phyloP scores from a whole-genome alignment of 75 land plant species.

The Chamaecyparis obtusa region DNA sequence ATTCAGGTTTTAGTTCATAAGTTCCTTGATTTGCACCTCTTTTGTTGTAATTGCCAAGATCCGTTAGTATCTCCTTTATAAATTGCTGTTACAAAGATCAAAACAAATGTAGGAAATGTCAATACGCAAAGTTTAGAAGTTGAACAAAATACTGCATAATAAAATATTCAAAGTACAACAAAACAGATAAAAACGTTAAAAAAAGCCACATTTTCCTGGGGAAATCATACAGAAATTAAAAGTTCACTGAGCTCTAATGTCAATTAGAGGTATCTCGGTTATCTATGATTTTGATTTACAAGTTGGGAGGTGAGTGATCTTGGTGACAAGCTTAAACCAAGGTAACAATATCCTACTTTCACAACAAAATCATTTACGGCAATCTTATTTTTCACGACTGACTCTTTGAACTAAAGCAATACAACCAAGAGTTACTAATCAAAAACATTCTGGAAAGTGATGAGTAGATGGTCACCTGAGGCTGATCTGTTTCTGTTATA shows the following conservation, averaged over 20 bases:
- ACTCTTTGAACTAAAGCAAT: neutral
- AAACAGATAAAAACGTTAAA: no score
- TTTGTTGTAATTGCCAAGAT: constrained; percentile 94
- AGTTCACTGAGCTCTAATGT: neutral
- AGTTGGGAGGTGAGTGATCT: neutral
- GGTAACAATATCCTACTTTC: neutral
- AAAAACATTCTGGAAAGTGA: neutral
- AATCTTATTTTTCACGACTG: neutral
- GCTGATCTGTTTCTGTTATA: constrained; percentile 92
- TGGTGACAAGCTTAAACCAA: neutral
- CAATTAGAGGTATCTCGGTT: neutral
- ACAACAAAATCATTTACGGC: neutral
- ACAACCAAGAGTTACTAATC: neutral
- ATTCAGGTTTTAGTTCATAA: constrained; percentile 96
- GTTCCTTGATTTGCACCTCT: constrained; percentile 98
- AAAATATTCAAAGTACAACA: neutral
- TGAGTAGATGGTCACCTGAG: constrained; percentile 60
- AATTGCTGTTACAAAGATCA: constrained; percentile 67
- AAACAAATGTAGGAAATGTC: neutral
- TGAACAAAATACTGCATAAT: neutral
- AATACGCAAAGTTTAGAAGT: neutral
- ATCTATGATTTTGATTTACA: neutral
- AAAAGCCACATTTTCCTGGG: no score
- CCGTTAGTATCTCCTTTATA: constrained; percentile 90
- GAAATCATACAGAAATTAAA: no score